phyloP scores from a whole-genome alignment of 2,329 filamentous ascomycete genomes.

The Aspergillus tanneri region DNA sequence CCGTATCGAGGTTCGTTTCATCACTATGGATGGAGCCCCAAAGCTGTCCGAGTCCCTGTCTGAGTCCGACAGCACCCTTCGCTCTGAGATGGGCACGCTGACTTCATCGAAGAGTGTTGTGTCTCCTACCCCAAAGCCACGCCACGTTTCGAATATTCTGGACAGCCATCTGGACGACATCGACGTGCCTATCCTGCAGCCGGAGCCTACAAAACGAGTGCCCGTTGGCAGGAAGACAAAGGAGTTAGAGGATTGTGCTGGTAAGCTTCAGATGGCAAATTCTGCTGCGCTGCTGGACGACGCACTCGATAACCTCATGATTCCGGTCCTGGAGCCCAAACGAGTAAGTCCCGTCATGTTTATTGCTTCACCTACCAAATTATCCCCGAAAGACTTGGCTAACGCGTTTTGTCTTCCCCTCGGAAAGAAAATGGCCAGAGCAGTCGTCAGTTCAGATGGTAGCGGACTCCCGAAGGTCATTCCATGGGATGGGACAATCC shows the following conservation, averaged over 20 bases:
- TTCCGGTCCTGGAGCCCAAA: slow-evolving; percentile 16
- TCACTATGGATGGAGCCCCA: neutral
- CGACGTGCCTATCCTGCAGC: slow-evolving; percentile 14
- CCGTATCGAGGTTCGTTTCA: neutral
- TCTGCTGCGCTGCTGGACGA: slow-evolving; percentile 17
- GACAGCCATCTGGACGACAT: slow-evolving; percentile 22
- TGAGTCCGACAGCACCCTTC: neutral
- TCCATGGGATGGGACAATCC: slow-evolving; percentile 24
- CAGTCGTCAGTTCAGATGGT: no score
- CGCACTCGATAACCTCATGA: slow-evolving; percentile 13
- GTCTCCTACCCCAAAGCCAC: neutral
- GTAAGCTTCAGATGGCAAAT: neutral
- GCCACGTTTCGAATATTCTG: slow-evolving; percentile 9
- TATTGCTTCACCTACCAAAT: neutral
- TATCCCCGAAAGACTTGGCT: neutral
- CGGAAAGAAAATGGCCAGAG: neutral
- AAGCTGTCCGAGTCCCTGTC: neutral
- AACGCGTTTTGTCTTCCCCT: neutral
- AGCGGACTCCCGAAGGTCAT: neutral
- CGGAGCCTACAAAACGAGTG: no score
- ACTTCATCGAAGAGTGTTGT: neutral
- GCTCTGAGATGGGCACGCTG: neutral
- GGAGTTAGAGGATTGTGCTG: neutral
- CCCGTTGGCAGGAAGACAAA: neutral
- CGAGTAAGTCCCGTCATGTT: slow-evolving; percentile 8